Evolutionary conservation across 148 eudicot genomes (phyloP).

Genomic region (Diospyros lotus): DNA sequence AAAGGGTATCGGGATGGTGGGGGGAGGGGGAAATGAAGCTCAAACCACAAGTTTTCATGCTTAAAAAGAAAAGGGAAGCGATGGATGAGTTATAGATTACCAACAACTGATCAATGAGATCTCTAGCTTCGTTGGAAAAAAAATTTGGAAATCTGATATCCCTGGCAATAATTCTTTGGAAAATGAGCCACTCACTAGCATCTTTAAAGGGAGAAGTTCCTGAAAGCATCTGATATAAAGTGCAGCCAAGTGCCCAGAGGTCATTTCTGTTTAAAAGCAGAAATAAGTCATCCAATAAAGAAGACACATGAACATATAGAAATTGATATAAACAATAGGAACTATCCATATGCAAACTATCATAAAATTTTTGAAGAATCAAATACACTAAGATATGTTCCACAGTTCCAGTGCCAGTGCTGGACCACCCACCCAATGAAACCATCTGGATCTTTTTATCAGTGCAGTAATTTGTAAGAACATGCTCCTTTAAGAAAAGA

Average conservation of each 20-base stretch:
- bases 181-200: slow-evolving; percentile 97
- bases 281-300: too few relatives aligned
- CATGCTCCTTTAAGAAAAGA: neutral
- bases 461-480: too few relatives aligned
- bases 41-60: neutral
- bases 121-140: slow-evolving; percentile 82
- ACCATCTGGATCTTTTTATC: too few relatives aligned
- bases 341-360: too few relatives aligned
- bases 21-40: neutral
- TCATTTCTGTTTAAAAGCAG: slow-evolving; percentile 55
- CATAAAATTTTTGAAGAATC: too few relatives aligned
- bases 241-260: slow-evolving; percentile 99
- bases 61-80: slow-evolving; percentile 4
- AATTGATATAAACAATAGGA: too few relatives aligned
- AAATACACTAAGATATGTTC: too few relatives aligned
- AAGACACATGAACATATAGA: too few relatives aligned
- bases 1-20: neutral
- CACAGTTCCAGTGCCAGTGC: too few relatives aligned
- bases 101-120: slow-evolving; percentile 81
- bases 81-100: slow-evolving; percentile 33
- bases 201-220: slow-evolving; percentile 99
- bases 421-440: too few relatives aligned
- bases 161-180: slow-evolving; percentile 90
- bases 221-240: slow-evolving; percentile 96
- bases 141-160: slow-evolving; percentile 82